Conservation (phyloP, 2,329 filamentous ascomycete species). For the Colletotrichum tropicale region DNA sequence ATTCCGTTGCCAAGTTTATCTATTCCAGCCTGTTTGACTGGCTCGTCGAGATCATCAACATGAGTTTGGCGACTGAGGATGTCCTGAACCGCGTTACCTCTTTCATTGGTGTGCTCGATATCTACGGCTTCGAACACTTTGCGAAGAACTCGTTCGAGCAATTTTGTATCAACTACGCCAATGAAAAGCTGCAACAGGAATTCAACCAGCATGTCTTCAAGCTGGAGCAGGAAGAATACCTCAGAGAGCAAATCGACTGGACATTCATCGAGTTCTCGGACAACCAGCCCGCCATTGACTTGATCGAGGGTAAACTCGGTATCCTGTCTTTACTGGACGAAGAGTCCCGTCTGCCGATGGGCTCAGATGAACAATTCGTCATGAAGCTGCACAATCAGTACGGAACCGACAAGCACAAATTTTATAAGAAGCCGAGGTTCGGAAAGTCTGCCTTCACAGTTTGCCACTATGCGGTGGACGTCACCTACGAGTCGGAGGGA, state of each 20-base stretch:
- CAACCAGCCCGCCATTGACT: slow-evolving; percentile 97
- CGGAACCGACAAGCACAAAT: slow-evolving; percentile 86
- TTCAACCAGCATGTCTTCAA: slow-evolving; percentile 99
- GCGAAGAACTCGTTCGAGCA: slow-evolving; percentile 99
- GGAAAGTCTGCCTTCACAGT: slow-evolving; percentile 98
- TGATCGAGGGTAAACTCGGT: slow-evolving; percentile 96
- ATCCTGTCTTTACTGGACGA: slow-evolving; percentile 92
- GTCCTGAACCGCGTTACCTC: slow-evolving; percentile 82
- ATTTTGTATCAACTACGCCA: slow-evolving; percentile 99
- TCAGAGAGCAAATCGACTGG: slow-evolving; percentile 97
- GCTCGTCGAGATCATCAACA: slow-evolving; percentile 97
- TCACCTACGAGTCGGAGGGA: slow-evolving; percentile 97
- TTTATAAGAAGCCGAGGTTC: slow-evolving; percentile 98
- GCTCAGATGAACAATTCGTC: slow-evolving; percentile 95
- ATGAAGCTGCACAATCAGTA: slow-evolving; percentile 97
- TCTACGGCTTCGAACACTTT: slow-evolving; percentile 99
- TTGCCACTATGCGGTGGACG: slow-evolving; percentile 96
- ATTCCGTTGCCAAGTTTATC: slow-evolving; percentile 98
- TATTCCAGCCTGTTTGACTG: slow-evolving; percentile 99
- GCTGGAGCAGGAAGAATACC: slow-evolving; percentile 96
- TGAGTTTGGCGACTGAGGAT: slow-evolving; percentile 85
- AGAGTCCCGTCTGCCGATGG: slow-evolving; percentile 96
- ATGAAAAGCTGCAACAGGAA: slow-evolving; percentile 98
- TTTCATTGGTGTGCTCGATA: slow-evolving; percentile 98
- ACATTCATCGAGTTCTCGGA: slow-evolving; percentile 99